phyloP scores from a whole-genome alignment of 2,329 filamentous ascomycete species.

The Macrophomina tecta region DNA sequence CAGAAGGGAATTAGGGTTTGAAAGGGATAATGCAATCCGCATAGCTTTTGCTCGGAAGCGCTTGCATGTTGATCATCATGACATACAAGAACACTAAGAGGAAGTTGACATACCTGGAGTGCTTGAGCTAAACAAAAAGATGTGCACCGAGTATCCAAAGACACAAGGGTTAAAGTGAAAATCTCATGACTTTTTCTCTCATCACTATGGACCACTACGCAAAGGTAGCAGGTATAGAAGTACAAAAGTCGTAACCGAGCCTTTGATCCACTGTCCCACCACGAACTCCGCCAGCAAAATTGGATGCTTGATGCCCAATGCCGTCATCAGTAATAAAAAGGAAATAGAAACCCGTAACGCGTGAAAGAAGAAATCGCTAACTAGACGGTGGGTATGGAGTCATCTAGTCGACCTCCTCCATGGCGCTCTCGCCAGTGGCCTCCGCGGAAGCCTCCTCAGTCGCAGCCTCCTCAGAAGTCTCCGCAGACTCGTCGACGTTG shows the following conservation, averaged over 20 bases:
- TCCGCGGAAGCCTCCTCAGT: conserved; percentile 66
- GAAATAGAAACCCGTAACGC: conserved; percentile 20
- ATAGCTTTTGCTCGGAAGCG: conserved; percentile 13
- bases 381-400: conserved; percentile 18
- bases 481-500: conserved; percentile 94
- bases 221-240: conserved; percentile 24
- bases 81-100: neutral
- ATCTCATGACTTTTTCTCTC: conserved; percentile 25
- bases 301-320: conserved; percentile 26
- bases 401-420: conserved; percentile 98
- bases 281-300: conserved; percentile 25
- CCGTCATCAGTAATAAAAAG: conserved; percentile 24
- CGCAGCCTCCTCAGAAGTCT: conserved; percentile 66
- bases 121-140: neutral
- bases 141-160: conserved; percentile 17
- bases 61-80: conserved; percentile 14
- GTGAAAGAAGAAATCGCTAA: conserved; percentile 21
- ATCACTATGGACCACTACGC: conserved; percentile 24
- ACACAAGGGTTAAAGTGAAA: conserved; percentile 26
- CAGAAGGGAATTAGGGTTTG: conserved; percentile 24
- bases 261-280: conserved; percentile 26
- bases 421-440: conserved; percentile 83
- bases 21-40: neutral
- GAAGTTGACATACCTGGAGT: conserved; percentile 5
- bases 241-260: conserved; percentile 27